Percentiles rank a stretch among this genome's conserved stretches.
Conservation (phyloP, 2,329 filamentous ascomycete genomes). For the Microthyrium microscopicum region DNA sequence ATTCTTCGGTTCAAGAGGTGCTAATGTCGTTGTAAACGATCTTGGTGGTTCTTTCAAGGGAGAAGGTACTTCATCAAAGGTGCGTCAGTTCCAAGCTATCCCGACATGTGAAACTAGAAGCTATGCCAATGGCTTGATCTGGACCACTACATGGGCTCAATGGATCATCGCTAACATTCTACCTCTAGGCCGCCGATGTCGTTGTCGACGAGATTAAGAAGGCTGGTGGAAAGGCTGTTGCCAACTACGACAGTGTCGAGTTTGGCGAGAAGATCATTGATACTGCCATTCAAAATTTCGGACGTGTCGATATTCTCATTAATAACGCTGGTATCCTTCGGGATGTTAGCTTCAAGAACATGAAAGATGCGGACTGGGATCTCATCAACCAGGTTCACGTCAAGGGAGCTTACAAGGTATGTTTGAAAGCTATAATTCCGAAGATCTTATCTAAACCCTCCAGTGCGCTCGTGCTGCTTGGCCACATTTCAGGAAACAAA, state of each 20-base stretch:
- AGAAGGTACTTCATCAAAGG: conserved; percentile 72
- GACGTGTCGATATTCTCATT: conserved; percentile 84
- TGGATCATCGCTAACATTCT: conserved; percentile 5
- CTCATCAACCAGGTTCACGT: conserved; percentile 86
- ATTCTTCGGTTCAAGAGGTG: conserved; percentile 84
- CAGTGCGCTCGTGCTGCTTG: conserved; percentile 79
- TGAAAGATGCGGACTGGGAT: conserved; percentile 95
- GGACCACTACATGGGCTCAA: conserved; percentile 3
- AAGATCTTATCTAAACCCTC: conserved; percentile 6
- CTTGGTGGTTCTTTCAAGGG: conserved; percentile 50
- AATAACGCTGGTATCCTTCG: conserved; percentile 96
- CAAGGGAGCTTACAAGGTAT: conserved; percentile 73
- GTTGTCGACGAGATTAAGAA: conserved; percentile 72
- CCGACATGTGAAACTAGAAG: conserved; percentile 5
- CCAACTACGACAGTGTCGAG: conserved; percentile 94
- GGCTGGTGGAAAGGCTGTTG: conserved; percentile 85
- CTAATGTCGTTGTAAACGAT: conserved; percentile 93
- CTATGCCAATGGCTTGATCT: background rate
- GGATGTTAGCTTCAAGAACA: conserved; percentile 96
- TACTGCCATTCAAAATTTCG: conserved; percentile 63
- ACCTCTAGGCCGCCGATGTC: conserved; percentile 55
- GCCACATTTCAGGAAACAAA: conserved; percentile 97
- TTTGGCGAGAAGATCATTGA: conserved; percentile 89
- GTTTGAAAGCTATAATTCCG: background rate
- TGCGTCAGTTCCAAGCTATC: too few relatives aligned